A percentile compares a stretch with the other conserved stretches of the same genome.
Evolutionary conservation across 164 flowering plant species (phyloP).

Genomic region (Magnolia changhungtana): DNA sequence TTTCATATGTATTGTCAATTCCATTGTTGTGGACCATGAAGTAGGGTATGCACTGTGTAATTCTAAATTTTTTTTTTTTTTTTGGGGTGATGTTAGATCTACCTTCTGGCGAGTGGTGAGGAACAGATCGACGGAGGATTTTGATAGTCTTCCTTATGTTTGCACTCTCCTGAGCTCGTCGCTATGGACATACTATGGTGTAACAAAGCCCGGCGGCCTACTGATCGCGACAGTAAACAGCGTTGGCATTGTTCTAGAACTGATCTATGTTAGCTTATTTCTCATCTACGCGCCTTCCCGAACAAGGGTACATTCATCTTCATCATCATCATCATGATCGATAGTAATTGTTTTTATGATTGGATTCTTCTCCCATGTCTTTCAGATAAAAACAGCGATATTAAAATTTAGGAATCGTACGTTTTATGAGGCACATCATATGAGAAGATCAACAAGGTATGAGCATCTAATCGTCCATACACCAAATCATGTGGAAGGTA

Average conservation of each 20-base stretch:
- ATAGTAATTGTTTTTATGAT: neutral
- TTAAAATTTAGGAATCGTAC: too few relatives aligned
- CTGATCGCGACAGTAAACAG: conserved; percentile 62
- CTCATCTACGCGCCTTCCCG: conserved; percentile 54
- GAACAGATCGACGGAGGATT: conserved; percentile 62
- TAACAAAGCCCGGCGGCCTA: conserved; percentile 60
- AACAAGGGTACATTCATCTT: conserved; percentile 36
- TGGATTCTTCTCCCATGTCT: neutral
- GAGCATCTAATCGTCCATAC: too few relatives aligned
- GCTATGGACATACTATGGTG: conserved; percentile 71
- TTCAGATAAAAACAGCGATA: conserved; percentile 40
- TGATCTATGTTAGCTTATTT: conserved; percentile 53
- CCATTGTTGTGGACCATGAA: too few relatives aligned
- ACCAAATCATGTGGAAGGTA: too few relatives aligned
- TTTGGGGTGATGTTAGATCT: neutral
- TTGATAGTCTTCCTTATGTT: conserved; percentile 60
- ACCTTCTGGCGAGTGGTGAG: conserved; percentile 54
- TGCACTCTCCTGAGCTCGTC: conserved; percentile 55
- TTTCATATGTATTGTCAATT: too few relatives aligned
- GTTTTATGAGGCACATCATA: too few relatives aligned
- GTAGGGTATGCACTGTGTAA: too few relatives aligned
- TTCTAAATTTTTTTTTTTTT: too few relatives aligned
- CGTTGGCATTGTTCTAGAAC: conserved; percentile 49
- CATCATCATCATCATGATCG: neutral
- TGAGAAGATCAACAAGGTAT: too few relatives aligned